Evolutionary conservation across 768 basidiomycete species (phyloP).

Genomic region (Pholiota molesta): DNA sequence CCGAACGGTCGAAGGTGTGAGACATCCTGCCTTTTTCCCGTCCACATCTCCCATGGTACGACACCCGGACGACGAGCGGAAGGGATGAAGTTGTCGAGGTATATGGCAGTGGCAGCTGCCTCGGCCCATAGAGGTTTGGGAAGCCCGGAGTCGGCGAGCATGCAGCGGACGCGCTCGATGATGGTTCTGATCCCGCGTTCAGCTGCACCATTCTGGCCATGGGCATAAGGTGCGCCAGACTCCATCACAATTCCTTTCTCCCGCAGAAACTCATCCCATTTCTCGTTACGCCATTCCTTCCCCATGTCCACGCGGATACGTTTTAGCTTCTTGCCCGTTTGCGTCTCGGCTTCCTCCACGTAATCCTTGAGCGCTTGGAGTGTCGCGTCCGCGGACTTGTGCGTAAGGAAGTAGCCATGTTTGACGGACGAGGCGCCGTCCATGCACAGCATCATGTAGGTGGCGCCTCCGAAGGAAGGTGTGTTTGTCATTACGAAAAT

Average conservation of each 20-base stretch:
- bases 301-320: conserved; percentile 16
- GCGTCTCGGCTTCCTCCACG: conserved; percentile 6
- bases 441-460: too few species aligned
- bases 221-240: conserved; percentile 14
- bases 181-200: conserved; percentile 10
- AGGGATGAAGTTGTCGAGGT: too few species aligned
- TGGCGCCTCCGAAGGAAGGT: too few species aligned
- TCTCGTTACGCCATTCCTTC: conserved; percentile 15
- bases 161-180: conserved; percentile 5
- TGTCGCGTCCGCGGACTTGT: conserved; percentile 16
- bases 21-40: too few species aligned
- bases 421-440: too few species aligned
- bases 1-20: too few species aligned
- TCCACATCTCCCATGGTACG: too few species aligned
- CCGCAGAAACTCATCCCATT: conserved; percentile 1
- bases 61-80: too few species aligned
- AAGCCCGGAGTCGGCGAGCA: conserved; percentile 20
- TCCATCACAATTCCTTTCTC: too few species aligned
- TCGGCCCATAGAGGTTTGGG: too few species aligned
- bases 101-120: too few species aligned
- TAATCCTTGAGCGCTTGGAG: conserved; percentile 13
- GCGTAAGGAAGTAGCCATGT: too few species aligned
- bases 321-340: conserved; percentile 9
- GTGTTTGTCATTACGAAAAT: conserved; percentile 28
- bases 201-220: conserved; percentile 13